Conservation (phyloP, 805 yeast genomes). For the Candida coleopterorum region DNA sequence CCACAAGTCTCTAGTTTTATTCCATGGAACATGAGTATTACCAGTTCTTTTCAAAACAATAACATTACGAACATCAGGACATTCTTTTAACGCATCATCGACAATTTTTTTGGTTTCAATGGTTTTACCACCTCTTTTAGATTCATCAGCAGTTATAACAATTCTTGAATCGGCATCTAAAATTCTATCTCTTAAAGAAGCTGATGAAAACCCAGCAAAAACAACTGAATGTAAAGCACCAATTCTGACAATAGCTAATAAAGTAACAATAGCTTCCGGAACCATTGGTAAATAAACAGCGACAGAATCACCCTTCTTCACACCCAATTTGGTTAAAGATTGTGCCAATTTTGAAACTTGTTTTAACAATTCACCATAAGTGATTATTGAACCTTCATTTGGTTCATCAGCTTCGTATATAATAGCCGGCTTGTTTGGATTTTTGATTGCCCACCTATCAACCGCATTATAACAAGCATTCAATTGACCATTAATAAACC, state of each 20-base stretch:
- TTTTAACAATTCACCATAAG: conserved; percentile 81
- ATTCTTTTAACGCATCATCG: conserved; percentile 80
- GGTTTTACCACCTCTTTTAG: conserved; percentile 91
- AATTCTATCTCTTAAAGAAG: conserved; percentile 87
- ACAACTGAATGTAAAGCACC: conserved; percentile 97
- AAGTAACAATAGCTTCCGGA: conserved; percentile 91
- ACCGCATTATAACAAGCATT: conserved; percentile 93
- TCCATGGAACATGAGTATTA: conserved; percentile 63
- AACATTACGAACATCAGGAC: conserved; percentile 76
- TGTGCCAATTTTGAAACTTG: conserved; percentile 86
- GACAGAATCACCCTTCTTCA: conserved; percentile 90
- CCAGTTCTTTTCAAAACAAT: conserved; percentile 89
- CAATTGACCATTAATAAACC: conserved; percentile 91
- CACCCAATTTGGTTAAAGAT: conserved; percentile 78
- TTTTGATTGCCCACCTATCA: conserved; percentile 87
- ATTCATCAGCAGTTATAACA: conserved; percentile 92
- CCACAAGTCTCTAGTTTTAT: conserved; percentile 81
- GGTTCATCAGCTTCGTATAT: conserved; percentile 95
- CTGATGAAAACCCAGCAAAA: conserved; percentile 94
- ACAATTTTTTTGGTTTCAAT: conserved; percentile 91
- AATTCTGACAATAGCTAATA: conserved; percentile 86
- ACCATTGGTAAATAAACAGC: conserved; percentile 98
- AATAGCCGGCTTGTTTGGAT: conserved; percentile 78
- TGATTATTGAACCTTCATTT: conserved; percentile 62
- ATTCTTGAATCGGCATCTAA: conserved; percentile 81